phyloP scores from a whole-genome alignment of 805 yeast species.

The Naumovozyma dairenensis region DNA sequence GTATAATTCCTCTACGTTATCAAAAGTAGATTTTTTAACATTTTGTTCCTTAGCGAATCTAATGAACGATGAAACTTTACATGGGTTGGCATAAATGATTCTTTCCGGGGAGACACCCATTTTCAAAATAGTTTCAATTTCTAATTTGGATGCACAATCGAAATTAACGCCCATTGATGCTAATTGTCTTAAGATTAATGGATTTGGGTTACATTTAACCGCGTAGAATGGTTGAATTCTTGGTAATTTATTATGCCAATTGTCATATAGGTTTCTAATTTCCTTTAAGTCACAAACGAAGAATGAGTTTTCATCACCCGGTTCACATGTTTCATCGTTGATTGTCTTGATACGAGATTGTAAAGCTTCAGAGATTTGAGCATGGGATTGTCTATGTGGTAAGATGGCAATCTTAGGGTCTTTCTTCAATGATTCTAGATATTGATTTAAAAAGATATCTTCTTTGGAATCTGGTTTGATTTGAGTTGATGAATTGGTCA shows the following conservation, averaged over 20 bases:
- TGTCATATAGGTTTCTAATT: slow-evolving; percentile 46
- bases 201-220: slow-evolving; percentile 83
- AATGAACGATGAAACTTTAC: slow-evolving; percentile 77
- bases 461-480: slow-evolving; percentile 3
- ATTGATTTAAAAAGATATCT: slow-evolving; percentile 1
- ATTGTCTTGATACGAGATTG: slow-evolving; percentile 33
- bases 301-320: slow-evolving; percentile 80
- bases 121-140: slow-evolving; percentile 56
- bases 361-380: slow-evolving; percentile 33
- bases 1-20: slow-evolving; percentile 73
- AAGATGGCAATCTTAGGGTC: slow-evolving; percentile 6
- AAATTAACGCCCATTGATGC: slow-evolving; percentile 62
- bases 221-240: slow-evolving; percentile 84
- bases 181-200: slow-evolving; percentile 45
- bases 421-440: slow-evolving; percentile 2
- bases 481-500: slow-evolving; percentile 1
- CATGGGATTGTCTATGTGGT: slow-evolving; percentile 27
- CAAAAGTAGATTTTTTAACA: slow-evolving; percentile 77
- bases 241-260: slow-evolving; percentile 62
- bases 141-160: slow-evolving; percentile 88
- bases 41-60: slow-evolving; percentile 51
- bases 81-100: slow-evolving; percentile 88
- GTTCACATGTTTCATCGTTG: slow-evolving; percentile 48
- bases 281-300: slow-evolving; percentile 80
- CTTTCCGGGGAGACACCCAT: slow-evolving; percentile 55